Evolutionary conservation across 495 filamentous ascomycete genomes (phyloP).

Genomic region (Glutinoglossum americanum): DNA sequence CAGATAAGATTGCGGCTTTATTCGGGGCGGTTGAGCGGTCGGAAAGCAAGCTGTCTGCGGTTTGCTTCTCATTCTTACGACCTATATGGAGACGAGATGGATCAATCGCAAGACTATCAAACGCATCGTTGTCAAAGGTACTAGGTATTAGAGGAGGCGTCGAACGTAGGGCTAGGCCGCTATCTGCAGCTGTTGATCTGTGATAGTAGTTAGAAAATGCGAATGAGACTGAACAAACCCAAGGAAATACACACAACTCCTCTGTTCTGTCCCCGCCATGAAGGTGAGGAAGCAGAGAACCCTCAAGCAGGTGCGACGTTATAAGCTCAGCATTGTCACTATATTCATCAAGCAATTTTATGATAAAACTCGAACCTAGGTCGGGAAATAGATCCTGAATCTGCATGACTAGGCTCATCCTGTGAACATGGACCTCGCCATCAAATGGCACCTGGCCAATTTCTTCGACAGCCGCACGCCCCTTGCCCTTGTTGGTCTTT

Average conservation of each 20-base stretch:
- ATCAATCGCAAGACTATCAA: constrained; percentile 46
- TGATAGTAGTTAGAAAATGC: constrained; percentile 11
- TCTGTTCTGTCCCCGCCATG: constrained; percentile 30
- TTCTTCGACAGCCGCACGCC: constrained; percentile 20
- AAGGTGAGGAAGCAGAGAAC: constrained; percentile 44
- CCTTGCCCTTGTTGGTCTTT: constrained; percentile 51
- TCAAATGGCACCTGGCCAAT: constrained; percentile 9
- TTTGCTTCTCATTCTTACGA: constrained; percentile 36
- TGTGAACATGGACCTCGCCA: constrained; percentile 49
- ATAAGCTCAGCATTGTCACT: constrained; percentile 55
- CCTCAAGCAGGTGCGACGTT: constrained; percentile 67
- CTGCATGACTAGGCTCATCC: constrained; percentile 62
- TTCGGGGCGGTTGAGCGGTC: constrained; percentile 34
- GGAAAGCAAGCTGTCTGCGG: constrained; percentile 39
- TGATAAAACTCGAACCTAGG: constrained; percentile 63
- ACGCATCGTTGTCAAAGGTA: constrained; percentile 58
- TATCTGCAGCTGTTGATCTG: constrained; percentile 5
- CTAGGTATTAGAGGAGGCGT: constrained; percentile 29
- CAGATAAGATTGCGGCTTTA: constrained; percentile 80
- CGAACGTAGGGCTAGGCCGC: constrained; percentile 18
- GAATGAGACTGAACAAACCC: neutral
- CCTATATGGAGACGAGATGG: constrained; percentile 51
- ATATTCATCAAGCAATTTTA: constrained; percentile 61
- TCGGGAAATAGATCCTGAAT: constrained; percentile 87
- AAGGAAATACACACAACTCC: constrained; percentile 22